phyloP scores from a whole-genome alignment of 192 early-diverging fungal species.

The Entomortierella chlamydospora region DNA sequence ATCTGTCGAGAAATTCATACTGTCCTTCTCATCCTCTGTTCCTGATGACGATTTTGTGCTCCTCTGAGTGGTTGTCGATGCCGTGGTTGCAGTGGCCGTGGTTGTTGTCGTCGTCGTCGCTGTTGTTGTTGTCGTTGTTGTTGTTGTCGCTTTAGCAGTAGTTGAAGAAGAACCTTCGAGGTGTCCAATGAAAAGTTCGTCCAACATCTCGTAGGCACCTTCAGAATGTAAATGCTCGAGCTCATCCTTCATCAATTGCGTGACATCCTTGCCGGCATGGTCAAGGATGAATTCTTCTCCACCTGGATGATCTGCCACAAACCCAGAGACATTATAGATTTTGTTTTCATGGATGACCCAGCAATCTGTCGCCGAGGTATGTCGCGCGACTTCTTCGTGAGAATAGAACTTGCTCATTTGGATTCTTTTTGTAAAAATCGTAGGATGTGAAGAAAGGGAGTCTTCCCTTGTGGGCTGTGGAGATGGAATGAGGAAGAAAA shows the following conservation, averaged over 20 bases:
- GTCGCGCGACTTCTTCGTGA: constrained; percentile 75
- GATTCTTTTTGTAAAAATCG: background rate
- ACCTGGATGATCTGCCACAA: constrained; percentile 92
- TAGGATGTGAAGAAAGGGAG: background rate
- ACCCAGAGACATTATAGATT: constrained; percentile 89
- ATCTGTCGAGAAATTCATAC: constrained; percentile 11
- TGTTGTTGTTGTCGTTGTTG: constrained; percentile 2
- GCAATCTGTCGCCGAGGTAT: constrained; percentile 74
- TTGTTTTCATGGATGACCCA: constrained; percentile 87
- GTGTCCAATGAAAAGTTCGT: constrained; percentile 81
- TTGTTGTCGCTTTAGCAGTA: background rate
- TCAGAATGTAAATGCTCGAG: constrained; percentile 84
- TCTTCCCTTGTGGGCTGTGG: too few species aligned
- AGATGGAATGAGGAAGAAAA: background rate
- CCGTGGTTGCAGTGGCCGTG: constrained; percentile 3
- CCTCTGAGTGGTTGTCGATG: background rate
- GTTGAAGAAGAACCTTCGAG: constrained; percentile 7
- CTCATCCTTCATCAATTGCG: constrained; percentile 80
- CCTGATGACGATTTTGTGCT: background rate
- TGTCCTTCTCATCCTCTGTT: constrained; percentile 1
- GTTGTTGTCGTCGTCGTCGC: background rate
- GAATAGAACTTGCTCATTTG: constrained; percentile 48
- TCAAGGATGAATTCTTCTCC: constrained; percentile 90
- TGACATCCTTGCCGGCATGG: constrained; percentile 88
- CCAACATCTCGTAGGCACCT: constrained; percentile 88